Evolutionary conservation across 2,329 filamentous ascomycete species (phyloP), one percentile per base, ranked within the genome.

Genomic region (Salinomyces thailandicus): DNA sequence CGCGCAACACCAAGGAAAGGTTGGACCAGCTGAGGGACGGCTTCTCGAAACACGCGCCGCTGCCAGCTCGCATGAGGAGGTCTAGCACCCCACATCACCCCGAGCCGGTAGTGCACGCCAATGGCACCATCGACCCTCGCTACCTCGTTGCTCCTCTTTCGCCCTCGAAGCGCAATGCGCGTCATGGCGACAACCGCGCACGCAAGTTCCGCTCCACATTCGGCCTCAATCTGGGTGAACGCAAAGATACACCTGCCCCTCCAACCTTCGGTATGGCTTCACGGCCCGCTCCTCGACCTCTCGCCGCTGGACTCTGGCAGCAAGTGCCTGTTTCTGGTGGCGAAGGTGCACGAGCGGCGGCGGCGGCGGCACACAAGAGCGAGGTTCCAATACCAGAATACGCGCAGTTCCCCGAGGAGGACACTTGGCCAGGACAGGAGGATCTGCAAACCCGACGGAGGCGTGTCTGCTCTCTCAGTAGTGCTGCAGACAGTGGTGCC

Each of bases 401-500:
- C 14, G 14, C 15, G 27, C 27, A 30, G 27, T n/a, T 8, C 11
- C 8, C 14, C 14, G 11, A 16, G 27, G 27, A 30, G 11, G 27
- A 16, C 14, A 14, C 11, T n/a, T 30, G 11, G 27, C 11, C 11
- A 30, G 11, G 15, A 14, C 11, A 30, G 14, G 27, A 30, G 27
- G 15, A 16, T 30, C 27, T 30, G 2, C 33, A 47, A 32, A 30
- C 38, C 24, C 49, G 50, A 13, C 38, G 53, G 16, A 30, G 39
- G 17, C 50, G 52, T 17, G 22, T 56, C 7, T 52, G 52, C 4
- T 55, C 52, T 17, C 33, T 54, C 13, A 50, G 45, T 42, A 55
- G 52, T 39, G 57, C 57, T 12, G 55, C 55, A 33, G 57, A 60
- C 36, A 59, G 57, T 31, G 57, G 55, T 33, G 55, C 57, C 37